Percentiles rank a stretch among this genome's conserved stretches.
Conservation (phyloP, 164 flowering plant genomes). For the Aristolochia contorta region DNA sequence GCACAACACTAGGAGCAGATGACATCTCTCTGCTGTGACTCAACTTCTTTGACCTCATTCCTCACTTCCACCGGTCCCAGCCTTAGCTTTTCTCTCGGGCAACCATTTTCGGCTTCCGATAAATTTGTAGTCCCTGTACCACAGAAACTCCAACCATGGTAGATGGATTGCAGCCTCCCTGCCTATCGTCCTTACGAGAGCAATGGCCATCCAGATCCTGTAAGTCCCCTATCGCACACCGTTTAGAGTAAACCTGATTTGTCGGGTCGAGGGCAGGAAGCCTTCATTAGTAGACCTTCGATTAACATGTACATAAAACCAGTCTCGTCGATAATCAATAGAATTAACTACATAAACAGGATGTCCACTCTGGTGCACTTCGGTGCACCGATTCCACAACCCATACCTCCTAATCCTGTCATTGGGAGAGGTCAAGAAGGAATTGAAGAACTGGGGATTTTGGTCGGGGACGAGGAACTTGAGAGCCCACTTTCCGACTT, state of each 20-base stretch:
- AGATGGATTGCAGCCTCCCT: no score
- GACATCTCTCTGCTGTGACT: no score
- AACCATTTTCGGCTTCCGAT: no score
- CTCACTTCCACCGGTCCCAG: no score
- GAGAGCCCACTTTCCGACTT: constrained; percentile 69
- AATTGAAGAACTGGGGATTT: constrained; percentile 48
- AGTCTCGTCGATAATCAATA: constrained; percentile 55
- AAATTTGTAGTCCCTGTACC: no score
- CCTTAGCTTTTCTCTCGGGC: no score
- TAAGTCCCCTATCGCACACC: constrained; percentile 13
- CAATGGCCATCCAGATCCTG: constrained; percentile 23
- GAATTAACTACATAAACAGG: constrained; percentile 44
- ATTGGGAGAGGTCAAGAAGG: constrained; percentile 46
- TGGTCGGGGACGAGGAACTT: constrained; percentile 82
- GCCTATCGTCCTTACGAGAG: no score
- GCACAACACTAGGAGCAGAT: no score
- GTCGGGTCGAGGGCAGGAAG: constrained; percentile 46
- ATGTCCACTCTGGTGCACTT: constrained; percentile 51
- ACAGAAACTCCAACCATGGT: no score
- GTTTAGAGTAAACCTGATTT: constrained; percentile 24
- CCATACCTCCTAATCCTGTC: constrained; percentile 87
- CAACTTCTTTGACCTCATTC: no score
- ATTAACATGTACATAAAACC: constrained; percentile 75
- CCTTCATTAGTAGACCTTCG: constrained; percentile 38
- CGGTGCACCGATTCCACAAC: constrained; percentile 76